phyloP scores from a whole-genome alignment of 78 protist genomes.

The Pigoraptor vietnamica region DNA sequence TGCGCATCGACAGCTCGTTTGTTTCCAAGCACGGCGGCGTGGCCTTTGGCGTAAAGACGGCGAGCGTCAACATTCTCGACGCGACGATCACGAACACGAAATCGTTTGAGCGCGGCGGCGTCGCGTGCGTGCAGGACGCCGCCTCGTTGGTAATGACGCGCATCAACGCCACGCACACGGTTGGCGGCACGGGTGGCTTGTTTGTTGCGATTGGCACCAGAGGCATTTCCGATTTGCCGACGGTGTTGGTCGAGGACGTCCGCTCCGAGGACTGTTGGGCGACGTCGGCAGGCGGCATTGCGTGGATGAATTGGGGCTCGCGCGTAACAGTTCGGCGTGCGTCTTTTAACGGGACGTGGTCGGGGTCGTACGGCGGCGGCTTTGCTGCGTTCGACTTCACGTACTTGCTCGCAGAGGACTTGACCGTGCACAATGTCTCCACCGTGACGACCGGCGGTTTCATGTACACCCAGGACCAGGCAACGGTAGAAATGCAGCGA shows the following conservation, averaged over 20 bases:
- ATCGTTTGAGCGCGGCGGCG: not conserved
- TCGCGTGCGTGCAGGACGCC: not conserved
- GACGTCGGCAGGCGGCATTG: not conserved
- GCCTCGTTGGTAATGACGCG: not conserved
- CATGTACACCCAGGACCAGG: no score
- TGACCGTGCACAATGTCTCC: no score
- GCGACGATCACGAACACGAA: not conserved
- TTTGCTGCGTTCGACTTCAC: no score
- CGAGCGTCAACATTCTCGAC: not conserved
- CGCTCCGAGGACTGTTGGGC: not conserved
- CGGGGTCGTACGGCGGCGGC: not conserved
- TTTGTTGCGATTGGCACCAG: no score
- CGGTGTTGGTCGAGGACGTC: not conserved
- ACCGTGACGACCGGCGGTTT: no score
- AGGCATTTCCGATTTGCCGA: not conserved
- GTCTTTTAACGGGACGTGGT: not conserved
- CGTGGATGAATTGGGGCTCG: not conserved
- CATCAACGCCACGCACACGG: not conserved
- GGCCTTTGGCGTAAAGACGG: not conserved
- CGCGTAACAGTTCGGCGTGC: no score
- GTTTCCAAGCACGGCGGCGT: not conserved
- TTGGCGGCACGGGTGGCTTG: not conserved
- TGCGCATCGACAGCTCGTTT: not conserved
- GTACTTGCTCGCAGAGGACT: no score
- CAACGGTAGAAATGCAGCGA: no score